Evolutionary conservation across 768 basidiomycete species (phyloP).

Genomic region (Tricholoma furcatifolium): DNA sequence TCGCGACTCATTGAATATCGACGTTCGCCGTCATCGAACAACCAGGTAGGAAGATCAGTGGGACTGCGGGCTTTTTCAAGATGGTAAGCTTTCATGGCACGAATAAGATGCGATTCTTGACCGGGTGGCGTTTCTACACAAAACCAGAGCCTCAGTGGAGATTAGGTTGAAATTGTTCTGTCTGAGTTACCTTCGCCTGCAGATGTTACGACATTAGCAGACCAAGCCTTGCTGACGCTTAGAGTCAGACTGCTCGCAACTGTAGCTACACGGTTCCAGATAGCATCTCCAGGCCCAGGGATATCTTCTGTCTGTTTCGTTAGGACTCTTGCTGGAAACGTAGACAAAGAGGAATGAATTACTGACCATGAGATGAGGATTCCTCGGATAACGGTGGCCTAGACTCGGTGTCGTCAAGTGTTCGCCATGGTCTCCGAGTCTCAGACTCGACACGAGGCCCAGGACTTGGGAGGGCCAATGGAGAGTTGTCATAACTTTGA

Average conservation of each 20-base stretch:
- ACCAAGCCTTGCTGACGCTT: slow-evolving; percentile 59
- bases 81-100: slow-evolving; percentile 70
- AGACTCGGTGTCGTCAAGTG: no score
- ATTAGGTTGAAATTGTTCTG: not conserved
- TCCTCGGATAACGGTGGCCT: not conserved
- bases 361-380: slow-evolving; percentile 3
- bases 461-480: no score
- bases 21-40: slow-evolving; percentile 60
- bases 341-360: not conserved
- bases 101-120: slow-evolving; percentile 56
- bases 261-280: slow-evolving; percentile 59
- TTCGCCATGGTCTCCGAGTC: not conserved
- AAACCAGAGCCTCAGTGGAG: not conserved
- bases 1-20: slow-evolving; percentile 18
- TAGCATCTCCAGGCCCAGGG: slow-evolving; percentile 28
- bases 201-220: slow-evolving; percentile 36
- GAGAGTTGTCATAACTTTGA: no score
- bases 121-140: slow-evolving; percentile 47
- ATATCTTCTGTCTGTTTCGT: not conserved
- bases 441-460: not conserved
- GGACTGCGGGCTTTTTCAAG: slow-evolving; percentile 56
- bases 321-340: not conserved
- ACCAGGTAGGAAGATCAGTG: slow-evolving; percentile 62
- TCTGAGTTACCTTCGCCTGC: slow-evolving; percentile 43
- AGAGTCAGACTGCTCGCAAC: slow-evolving; percentile 53